Conservation (phyloP, 1,284 basidiomycete genomes). For the Coniophora puteana region DNA sequence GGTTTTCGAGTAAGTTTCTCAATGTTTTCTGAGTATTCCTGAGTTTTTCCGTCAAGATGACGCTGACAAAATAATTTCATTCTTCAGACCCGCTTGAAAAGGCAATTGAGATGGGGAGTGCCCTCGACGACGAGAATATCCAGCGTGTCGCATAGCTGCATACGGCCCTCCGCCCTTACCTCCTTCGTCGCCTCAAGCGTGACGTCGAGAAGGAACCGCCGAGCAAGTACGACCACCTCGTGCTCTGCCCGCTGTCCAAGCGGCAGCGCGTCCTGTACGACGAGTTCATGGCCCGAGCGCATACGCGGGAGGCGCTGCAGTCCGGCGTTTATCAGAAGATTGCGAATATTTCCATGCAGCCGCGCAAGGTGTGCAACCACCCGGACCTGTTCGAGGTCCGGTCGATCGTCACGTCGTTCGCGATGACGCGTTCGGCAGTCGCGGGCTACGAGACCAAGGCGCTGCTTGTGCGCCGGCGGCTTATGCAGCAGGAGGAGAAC, state of each 20-base stretch:
- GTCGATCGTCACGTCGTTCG: constrained; percentile 90
- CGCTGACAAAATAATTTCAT: constrained; percentile 5
- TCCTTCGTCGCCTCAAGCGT: constrained; percentile 90
- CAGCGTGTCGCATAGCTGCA: constrained; percentile 90
- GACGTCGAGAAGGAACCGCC: constrained; percentile 97
- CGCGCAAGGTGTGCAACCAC: constrained; percentile 94
- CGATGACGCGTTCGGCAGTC: constrained; percentile 77
- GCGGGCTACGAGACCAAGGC: constrained; percentile 90
- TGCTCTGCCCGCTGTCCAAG: constrained; percentile 90
- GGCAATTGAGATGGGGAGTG: constrained; percentile 85
- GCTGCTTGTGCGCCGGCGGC: constrained; percentile 72
- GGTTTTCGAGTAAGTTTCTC: constrained; percentile 84
- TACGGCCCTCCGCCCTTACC: constrained; percentile 89
- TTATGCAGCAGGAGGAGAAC: constrained; percentile 47
- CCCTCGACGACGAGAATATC: constrained; percentile 80
- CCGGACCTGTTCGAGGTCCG: constrained; percentile 95
- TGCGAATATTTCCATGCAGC: constrained; percentile 96
- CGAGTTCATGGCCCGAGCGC: constrained; percentile 94
- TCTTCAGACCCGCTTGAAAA: constrained; percentile 84
- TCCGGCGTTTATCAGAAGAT: constrained; percentile 90
- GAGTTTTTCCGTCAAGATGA: neutral
- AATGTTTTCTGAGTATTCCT: neutral
- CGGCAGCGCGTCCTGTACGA: constrained; percentile 96
- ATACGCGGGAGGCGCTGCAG: constrained; percentile 82
- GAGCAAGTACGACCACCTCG: constrained; percentile 92